phyloP scores from a whole-genome alignment of 768 basidiomycete species.

The Psilocybe azurescens region DNA sequence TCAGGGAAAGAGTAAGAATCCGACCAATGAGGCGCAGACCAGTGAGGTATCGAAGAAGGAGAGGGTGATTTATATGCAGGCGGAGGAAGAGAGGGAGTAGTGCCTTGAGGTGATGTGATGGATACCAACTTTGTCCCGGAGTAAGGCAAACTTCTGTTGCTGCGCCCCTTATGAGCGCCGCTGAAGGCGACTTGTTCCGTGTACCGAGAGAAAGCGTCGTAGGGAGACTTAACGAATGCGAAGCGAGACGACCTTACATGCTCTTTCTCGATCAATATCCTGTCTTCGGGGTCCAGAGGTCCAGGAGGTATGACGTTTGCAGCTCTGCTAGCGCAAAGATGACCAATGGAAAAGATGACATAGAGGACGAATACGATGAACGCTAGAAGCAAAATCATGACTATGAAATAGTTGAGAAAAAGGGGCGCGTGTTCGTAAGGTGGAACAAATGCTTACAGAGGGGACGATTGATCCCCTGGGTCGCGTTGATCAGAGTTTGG shows the following conservation, averaged over 20 bases:
- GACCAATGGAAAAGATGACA: slow-evolving; percentile 1
- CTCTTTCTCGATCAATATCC: slow-evolving; percentile 4
- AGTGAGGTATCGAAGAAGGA: neutral
- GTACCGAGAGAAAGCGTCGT: slow-evolving; percentile 11
- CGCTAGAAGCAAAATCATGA: neutral
- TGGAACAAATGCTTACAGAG: neutral
- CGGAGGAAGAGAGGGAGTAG: slow-evolving; percentile 9
- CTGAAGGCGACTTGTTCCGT: slow-evolving; percentile 5
- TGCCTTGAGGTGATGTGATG: neutral
- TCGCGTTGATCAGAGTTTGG: neutral
- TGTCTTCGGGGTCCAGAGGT: slow-evolving; percentile 4
- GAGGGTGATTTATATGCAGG: slow-evolving; percentile 15
- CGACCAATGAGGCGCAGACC: slow-evolving; percentile 1
- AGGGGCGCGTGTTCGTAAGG: neutral
- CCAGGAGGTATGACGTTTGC: neutral
- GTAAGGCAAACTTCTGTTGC: slow-evolving; percentile 3
- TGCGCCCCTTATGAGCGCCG: neutral
- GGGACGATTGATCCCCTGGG: neutral
- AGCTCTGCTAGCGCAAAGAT: neutral
- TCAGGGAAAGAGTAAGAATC: neutral
- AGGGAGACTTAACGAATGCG: slow-evolving; percentile 13
- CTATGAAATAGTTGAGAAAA: neutral
- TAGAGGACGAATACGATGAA: slow-evolving; percentile 1
- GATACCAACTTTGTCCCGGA: slow-evolving; percentile 6
- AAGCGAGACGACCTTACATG: slow-evolving; percentile 3